Conservation (phyloP, 139 green algal genomes). For the Gonium pectorale region DNA sequence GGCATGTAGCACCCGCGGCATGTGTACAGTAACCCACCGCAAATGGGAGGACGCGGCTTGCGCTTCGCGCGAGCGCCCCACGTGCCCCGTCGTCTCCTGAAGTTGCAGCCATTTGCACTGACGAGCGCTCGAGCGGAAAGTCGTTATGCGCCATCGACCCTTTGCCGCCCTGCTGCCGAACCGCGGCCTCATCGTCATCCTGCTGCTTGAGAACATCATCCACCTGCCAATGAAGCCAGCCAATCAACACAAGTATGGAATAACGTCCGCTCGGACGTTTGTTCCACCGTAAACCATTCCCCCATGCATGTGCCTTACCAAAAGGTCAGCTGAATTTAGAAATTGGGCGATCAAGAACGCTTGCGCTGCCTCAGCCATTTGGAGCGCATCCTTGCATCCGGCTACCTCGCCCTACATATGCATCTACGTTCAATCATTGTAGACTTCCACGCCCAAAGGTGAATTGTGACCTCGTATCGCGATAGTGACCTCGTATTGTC, state of each 20-base stretch:
- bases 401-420: too few species aligned
- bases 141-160: not conserved
- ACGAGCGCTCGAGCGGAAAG: not conserved
- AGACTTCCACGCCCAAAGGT: too few species aligned
- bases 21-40: not conserved
- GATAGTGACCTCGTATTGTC: too few species aligned
- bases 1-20: too few species aligned
- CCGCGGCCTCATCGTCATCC: not conserved
- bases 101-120: not conserved
- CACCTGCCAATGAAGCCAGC: not conserved
- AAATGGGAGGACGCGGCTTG: not conserved
- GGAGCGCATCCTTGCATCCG: too few species aligned
- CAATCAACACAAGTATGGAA: not conserved
- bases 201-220: slow-evolving; percentile 4
- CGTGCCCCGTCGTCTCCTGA: not conserved
- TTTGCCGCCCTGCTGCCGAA: not conserved
- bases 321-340: not conserved
- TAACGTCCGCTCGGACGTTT: not conserved
- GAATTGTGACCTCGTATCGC: too few species aligned
- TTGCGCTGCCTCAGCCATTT: slow-evolving; percentile 2
- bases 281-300: not conserved
- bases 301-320: not conserved
- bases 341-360: not conserved
- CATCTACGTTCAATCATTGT: too few species aligned
- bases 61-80: not conserved